Conservation (phyloP, 2,329 filamentous ascomycete species). For the Penicillium nordicum region DNA sequence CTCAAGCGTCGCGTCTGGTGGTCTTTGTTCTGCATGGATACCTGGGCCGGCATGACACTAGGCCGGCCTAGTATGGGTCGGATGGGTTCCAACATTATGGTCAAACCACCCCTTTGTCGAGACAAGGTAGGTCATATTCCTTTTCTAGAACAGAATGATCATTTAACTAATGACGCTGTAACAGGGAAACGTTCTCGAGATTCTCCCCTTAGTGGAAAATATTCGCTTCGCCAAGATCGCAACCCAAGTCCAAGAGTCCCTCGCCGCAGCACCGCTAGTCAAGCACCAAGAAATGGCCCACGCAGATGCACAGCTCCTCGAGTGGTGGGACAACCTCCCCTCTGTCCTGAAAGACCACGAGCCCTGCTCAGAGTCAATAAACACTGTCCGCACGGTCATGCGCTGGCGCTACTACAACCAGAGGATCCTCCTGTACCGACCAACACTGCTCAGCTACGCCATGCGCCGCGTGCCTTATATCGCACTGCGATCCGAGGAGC, state of each 20-base stretch:
- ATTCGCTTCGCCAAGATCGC: constrained; percentile 77
- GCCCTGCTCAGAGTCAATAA: constrained; percentile 66
- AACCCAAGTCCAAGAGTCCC: constrained; percentile 70
- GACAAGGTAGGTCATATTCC: constrained; percentile 30
- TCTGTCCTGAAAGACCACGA: constrained; percentile 62
- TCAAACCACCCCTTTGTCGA: constrained; percentile 57
- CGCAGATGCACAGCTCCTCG: constrained; percentile 65
- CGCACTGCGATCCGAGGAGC: constrained; percentile 58
- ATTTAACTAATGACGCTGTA: constrained; percentile 14
- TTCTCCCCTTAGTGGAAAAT: constrained; percentile 70
- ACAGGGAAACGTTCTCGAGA: constrained; percentile 59
- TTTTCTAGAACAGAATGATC: constrained; percentile 31
- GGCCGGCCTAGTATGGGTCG: constrained; percentile 67
- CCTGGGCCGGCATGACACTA: constrained; percentile 69
- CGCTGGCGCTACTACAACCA: constrained; percentile 80
- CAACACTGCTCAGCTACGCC: constrained; percentile 65
- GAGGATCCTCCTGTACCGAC: constrained; percentile 71
- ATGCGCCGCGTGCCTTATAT: constrained; percentile 51
- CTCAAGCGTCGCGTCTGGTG: constrained; percentile 69
- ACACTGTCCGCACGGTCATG: constrained; percentile 69
- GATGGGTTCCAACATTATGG: constrained; percentile 65
- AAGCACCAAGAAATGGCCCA: constrained; percentile 63
- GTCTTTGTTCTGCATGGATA: constrained; percentile 70
- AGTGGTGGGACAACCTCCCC: constrained; percentile 70
- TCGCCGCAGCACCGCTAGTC: constrained; percentile 66